Conservation (phyloP, 2,329 filamentous ascomycete genomes). For the Lachnellula cervina region DNA sequence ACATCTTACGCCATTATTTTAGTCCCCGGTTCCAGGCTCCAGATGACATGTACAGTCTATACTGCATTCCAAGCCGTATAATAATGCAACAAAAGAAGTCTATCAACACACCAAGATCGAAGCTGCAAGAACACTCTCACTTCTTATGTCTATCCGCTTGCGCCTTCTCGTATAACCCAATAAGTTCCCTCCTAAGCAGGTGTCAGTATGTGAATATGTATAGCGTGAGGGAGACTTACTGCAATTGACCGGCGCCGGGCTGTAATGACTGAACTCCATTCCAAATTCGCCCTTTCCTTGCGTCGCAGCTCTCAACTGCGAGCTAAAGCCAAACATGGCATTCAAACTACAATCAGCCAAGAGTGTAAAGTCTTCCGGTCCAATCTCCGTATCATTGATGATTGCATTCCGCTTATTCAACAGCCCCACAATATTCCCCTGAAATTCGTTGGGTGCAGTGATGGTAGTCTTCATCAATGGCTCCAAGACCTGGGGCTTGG, state of each 20-base stretch:
- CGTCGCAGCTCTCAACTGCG: conserved; percentile 83
- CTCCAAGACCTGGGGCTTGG: conserved; percentile 80
- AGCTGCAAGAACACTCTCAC: conserved; percentile 14
- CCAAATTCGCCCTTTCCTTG: conserved; percentile 98
- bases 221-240: conserved; percentile 55
- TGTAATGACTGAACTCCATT: conserved; percentile 99
- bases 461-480: conserved; percentile 98
- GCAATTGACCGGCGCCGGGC: conserved; percentile 81
- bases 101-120: conserved; percentile 9
- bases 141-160: conserved; percentile 48
- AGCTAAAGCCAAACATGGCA: conserved; percentile 96
- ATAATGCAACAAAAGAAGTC: conserved; percentile 5
- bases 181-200: conserved; percentile 52
- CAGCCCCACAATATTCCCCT: conserved; percentile 89
- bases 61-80: neutral
- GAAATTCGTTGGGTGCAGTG: conserved; percentile 93
- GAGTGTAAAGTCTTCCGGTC: conserved; percentile 88
- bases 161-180: conserved; percentile 63
- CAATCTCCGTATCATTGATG: conserved; percentile 93
- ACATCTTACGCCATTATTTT: conserved; percentile 4
- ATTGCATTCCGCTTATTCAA: conserved; percentile 96
- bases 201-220: neutral
- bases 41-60: neutral
- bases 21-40: neutral
- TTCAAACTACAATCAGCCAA: conserved; percentile 90